These are phyloP conservation scores for Neospora caninum DNA, from an alignment of 169 alveolate genomes.

Conservation along the genomic window DNA sequence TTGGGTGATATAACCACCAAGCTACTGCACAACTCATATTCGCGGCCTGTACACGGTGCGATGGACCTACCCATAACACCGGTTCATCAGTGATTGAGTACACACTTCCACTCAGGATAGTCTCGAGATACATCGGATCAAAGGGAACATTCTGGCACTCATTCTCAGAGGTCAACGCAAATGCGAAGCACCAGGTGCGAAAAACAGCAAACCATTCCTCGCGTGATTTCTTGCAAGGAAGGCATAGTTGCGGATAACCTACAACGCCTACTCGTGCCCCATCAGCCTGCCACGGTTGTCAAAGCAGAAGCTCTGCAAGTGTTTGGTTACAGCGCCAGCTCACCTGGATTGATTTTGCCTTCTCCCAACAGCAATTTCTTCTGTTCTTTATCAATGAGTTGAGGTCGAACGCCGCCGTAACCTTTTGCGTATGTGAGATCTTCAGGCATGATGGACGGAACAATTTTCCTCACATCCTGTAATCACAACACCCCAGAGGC, in stretches of 20 bases:
- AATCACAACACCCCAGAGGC: not conserved
- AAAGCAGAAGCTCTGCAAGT: not conserved
- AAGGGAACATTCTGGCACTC: not conserved
- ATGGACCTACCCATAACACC: too few relatives aligned
- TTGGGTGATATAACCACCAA: not conserved
- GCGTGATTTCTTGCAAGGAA: too few relatives aligned
- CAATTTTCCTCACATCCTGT: constrained; percentile 82
- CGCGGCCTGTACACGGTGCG: too few relatives aligned
- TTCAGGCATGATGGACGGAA: constrained; percentile 80
- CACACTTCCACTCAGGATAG: too few relatives aligned
- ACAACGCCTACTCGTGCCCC: too few relatives aligned
- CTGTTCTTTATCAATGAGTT: constrained; percentile 81
- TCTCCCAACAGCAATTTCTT: constrained; percentile 85
- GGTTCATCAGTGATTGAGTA: too few relatives aligned
- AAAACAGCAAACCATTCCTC: too few relatives aligned
- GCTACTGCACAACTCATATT: too few relatives aligned
- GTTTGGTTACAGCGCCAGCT: not conserved
- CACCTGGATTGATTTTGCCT: constrained; percentile 77
- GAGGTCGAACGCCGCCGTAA: constrained; percentile 88
- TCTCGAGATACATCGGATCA: not conserved
- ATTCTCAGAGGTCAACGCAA: not conserved
- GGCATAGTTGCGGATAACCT: too few relatives aligned
- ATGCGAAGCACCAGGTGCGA: too few relatives aligned
- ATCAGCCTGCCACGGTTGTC: too few relatives aligned
- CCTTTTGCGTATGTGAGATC: constrained; percentile 84